Percentiles rank a stretch among this genome's conserved stretches.
Conservation (phyloP, 106 monocot species). For the Iris macrosiphon region DNA sequence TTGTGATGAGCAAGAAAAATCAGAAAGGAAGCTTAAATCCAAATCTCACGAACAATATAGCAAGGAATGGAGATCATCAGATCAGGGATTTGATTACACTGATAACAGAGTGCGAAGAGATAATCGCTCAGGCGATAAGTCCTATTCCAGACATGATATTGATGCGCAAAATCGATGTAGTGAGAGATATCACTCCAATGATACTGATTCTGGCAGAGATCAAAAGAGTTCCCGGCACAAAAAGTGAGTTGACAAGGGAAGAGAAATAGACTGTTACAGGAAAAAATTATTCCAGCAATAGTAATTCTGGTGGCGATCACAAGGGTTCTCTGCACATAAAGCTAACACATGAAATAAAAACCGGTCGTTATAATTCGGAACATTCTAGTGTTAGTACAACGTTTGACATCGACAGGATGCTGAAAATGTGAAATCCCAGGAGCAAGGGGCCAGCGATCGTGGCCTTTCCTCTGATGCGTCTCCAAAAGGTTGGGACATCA, state of each 20-base stretch:
- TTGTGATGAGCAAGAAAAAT: constrained; percentile 12
- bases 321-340: neutral
- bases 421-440: neutral
- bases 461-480: constrained; percentile 1
- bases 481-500: constrained; percentile 5
- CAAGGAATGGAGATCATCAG: constrained; percentile 2
- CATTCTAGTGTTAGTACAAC: neutral
- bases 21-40: neutral
- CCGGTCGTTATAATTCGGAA: neutral
- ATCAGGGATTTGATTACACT: constrained; percentile 6
- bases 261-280: too few species aligned
- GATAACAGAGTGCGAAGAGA: constrained; percentile 1
- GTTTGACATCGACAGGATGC: neutral
- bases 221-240: too few species aligned
- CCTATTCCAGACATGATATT: constrained; percentile 1
- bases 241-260: too few species aligned
- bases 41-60: neutral
- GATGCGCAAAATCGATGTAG: constrained; percentile 13
- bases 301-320: too few species aligned
- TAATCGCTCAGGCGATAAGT: constrained; percentile 11
- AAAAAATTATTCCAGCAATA: too few species aligned
- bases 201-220: constrained; percentile 11
- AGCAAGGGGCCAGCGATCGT: neutral
- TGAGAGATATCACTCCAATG: constrained; percentile 7
- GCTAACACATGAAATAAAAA: constrained; percentile 2